Evolutionary conservation across 176 grass and related monocot genomes (phyloP).

Genomic region (Cocos nucifera): DNA sequence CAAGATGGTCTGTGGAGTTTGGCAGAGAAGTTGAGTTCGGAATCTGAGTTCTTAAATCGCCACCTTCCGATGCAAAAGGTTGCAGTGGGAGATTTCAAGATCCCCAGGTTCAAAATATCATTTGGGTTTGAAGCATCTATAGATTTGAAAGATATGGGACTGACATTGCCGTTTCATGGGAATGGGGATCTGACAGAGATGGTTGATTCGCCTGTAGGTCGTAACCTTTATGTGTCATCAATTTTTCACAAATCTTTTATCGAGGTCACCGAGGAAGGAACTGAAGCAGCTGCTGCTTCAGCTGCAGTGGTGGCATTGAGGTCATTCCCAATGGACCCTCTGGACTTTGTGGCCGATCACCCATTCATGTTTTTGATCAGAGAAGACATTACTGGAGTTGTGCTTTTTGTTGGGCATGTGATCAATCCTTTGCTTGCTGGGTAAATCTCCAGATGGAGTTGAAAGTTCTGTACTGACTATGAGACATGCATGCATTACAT

Average conservation of each 20-base stretch:
- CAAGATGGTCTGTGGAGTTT: slow-evolving; percentile 49
- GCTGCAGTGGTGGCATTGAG: slow-evolving; percentile 13
- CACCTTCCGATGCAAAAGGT: slow-evolving; percentile 37
- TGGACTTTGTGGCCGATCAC: slow-evolving; percentile 46
- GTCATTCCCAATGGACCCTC: background rate
- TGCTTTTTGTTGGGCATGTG: slow-evolving; percentile 41
- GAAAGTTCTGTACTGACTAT: too few species aligned
- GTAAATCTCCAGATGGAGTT: background rate
- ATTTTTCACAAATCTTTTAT: slow-evolving; percentile 62
- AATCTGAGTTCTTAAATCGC: slow-evolving; percentile 44
- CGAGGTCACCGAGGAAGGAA: slow-evolving; percentile 83
- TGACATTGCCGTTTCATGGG: slow-evolving; percentile 36
- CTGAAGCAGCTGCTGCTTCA: slow-evolving; percentile 48
- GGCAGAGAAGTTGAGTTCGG: slow-evolving; percentile 37
- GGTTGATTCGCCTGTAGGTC: slow-evolving; percentile 31
- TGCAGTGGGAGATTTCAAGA: slow-evolving; percentile 42
- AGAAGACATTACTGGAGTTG: slow-evolving; percentile 44
- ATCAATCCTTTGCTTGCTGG: slow-evolving; percentile 30
- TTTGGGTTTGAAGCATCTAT: slow-evolving; percentile 49
- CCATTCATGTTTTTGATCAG: slow-evolving; percentile 47
- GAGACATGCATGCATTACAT: too few species aligned
- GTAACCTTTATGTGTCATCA: slow-evolving; percentile 37
- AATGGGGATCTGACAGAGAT: slow-evolving; percentile 45
- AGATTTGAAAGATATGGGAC: slow-evolving; percentile 46
- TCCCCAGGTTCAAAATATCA: slow-evolving; percentile 79